Conservation (phyloP, 305 asterid species). For the Fraxinus ornus region DNA sequence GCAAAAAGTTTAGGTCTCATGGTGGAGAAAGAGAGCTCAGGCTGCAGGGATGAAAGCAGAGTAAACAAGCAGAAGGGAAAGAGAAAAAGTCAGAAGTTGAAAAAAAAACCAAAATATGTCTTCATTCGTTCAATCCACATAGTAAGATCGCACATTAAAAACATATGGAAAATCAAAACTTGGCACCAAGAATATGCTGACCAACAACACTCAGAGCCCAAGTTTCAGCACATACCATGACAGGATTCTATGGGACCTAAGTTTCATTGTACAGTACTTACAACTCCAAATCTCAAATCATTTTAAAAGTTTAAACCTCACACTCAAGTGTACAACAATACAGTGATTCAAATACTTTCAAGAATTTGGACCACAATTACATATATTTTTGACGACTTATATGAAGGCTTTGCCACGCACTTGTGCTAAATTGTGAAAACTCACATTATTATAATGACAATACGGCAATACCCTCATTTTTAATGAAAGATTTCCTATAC, state of each 20-base stretch:
- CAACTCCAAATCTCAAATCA: not conserved
- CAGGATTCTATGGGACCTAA: not conserved
- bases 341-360: not conserved
- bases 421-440: too few species aligned
- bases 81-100: not conserved
- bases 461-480: not conserved
- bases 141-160: not conserved
- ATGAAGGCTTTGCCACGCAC: not conserved
- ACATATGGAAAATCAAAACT: not conserved
- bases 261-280: not conserved
- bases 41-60: not conserved
- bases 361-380: not conserved
- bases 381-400: not conserved
- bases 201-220: not conserved
- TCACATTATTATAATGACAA: too few species aligned
- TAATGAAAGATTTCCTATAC: not conserved
- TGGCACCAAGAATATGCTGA: not conserved
- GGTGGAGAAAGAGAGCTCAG: not conserved
- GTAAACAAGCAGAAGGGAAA: not conserved
- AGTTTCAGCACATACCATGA: not conserved
- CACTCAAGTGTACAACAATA: not conserved
- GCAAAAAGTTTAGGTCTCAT: not conserved
- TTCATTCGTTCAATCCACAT: not conserved
- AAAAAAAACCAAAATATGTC: not conserved
- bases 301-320: not conserved